Evolutionary conservation across 352 stramenopile genomes (phyloP).

Genomic region (Elongisporangium anandrum): DNA sequence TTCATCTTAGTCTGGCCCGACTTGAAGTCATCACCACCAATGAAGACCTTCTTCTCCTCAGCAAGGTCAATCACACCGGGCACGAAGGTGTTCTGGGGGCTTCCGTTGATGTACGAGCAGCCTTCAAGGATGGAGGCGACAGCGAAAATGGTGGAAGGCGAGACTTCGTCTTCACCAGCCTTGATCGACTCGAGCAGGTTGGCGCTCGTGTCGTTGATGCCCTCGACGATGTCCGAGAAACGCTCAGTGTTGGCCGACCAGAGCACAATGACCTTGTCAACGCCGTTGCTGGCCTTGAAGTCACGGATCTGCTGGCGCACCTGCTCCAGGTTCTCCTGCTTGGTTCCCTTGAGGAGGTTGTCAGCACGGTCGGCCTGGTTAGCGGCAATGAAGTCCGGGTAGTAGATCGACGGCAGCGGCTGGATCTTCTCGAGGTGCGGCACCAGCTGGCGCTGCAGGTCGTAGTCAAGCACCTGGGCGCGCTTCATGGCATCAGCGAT

Average conservation of each 20-base stretch:
- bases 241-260: conserved; percentile 99
- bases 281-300: conserved; percentile 93
- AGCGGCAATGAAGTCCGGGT: conserved; percentile 98
- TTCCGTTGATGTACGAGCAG: conserved; percentile 99
- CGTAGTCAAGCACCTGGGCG: conserved; percentile 94
- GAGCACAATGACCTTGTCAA: conserved; percentile 99
- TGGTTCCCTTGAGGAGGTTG: conserved; percentile 95
- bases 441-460: conserved; percentile 96
- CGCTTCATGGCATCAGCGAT: conserved; percentile 97
- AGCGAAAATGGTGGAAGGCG: conserved; percentile 97
- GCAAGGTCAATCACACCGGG: conserved; percentile 96
- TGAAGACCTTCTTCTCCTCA: conserved; percentile 94
- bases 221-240: conserved; percentile 96
- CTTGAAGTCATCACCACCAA: conserved; percentile 99
- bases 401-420: conserved; percentile 97
- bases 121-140: conserved; percentile 98
- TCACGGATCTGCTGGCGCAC: conserved; percentile 93
- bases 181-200: conserved; percentile 97
- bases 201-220: conserved; percentile 97
- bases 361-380: conserved; percentile 98
- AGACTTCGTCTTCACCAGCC: conserved; percentile 92
- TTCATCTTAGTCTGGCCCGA: conserved; percentile 99
- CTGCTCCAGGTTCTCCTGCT: conserved; percentile 96
- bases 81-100: conserved; percentile 99
- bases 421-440: conserved; percentile 96